Evolutionary conservation across 1,284 basidiomycete genomes (phyloP), one percentile per base, ranked within the genome.

Genomic region (Melampsora larici-populina): DNA sequence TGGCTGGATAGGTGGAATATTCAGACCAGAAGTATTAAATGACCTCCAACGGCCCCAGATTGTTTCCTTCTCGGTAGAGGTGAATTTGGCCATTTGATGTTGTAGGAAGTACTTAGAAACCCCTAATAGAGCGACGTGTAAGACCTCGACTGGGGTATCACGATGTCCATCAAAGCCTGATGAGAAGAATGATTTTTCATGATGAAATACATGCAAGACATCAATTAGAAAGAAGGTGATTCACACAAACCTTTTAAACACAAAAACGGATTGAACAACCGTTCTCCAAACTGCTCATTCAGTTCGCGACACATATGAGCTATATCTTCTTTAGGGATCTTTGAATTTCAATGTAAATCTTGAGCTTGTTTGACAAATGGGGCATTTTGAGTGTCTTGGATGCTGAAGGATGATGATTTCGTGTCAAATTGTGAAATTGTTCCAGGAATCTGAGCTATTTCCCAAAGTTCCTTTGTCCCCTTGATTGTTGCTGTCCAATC

Each of bases 81-180:
- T 81, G 9, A 80, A 79, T 1, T 79, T 72, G 4, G 78, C 62
- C 0, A 85, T 80, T 0, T 80, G 81, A 79, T 86, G 84, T 0
- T 83, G 79, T 85, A 85, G 85, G 31, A 85, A 81, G 68, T 86
- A 86, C 78, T 86, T 86, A 18, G 85, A 81, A 48, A 85, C 81
- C 0, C 85, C 85, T 0, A 85, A 81, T 0, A 85, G n/a, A n/a
- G n/a, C n/a, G n/a, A n/a, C n/a, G n/a, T n/a, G n/a, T n/a, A n/a
- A n/a, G n/a, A n/a, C n/a, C 80, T 6, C 85, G 78, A 0, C 84
- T 0, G 84, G 84, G 0, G 83, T 84, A 72, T 86, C 84, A 18
- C 66, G 33, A 70, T 84, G 81, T 0, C 82, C 81, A 78, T 85
- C 81, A 8, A 85, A 73, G 26, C 79, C 84, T 85, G 40, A 2